These are phyloP conservation scores for Neonectria punicea DNA, from an alignment of 2,329 filamentous ascomycete genomes.

Conservation along the genomic window DNA sequence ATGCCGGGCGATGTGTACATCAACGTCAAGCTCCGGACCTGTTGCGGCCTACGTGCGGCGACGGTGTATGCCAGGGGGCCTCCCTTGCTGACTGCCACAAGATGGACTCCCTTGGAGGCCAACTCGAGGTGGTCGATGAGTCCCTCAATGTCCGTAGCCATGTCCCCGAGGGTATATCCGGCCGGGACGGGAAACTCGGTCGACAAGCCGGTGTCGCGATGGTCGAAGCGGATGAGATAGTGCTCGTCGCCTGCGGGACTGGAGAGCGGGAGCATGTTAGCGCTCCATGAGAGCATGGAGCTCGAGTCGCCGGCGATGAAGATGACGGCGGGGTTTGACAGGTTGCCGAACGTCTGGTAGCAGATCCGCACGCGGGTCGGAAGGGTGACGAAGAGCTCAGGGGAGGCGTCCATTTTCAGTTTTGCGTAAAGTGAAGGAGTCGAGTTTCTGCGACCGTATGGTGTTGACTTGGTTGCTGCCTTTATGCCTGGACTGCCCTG, in stretches of 20 bases:
- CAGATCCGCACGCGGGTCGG: conserved; percentile 43
- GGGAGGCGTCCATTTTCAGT: conserved; percentile 26
- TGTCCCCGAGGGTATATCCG: conserved; percentile 41
- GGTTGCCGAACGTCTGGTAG: conserved; percentile 43
- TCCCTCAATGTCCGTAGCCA: conserved; percentile 43
- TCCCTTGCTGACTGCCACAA: conserved; percentile 43
- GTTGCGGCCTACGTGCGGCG: conserved; percentile 29
- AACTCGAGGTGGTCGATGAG: conserved; percentile 41
- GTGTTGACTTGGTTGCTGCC: too few relatives aligned
- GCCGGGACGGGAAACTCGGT: conserved; percentile 38
- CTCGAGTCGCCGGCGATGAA: conserved; percentile 35
- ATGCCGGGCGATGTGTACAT: conserved; percentile 38
- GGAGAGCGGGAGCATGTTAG: conserved; percentile 33
- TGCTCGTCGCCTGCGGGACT: conserved; percentile 23
- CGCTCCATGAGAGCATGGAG: conserved; percentile 40
- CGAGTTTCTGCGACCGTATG: too few relatives aligned
- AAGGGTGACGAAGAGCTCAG: conserved; percentile 42
- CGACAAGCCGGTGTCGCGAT: conserved; percentile 39
- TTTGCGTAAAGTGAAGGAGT: too few relatives aligned
- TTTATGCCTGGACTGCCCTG: too few relatives aligned
- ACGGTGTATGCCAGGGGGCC: conserved; percentile 39
- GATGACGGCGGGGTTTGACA: conserved; percentile 39
- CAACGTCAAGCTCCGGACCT: conserved; percentile 38
- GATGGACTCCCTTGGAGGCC: conserved; percentile 30
- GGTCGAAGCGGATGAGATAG: conserved; percentile 39